Evolutionary conservation across 768 basidiomycete species (phyloP), one percentile per base, ranked within the genome.

Genomic region (Xanthoconium stramineum): DNA sequence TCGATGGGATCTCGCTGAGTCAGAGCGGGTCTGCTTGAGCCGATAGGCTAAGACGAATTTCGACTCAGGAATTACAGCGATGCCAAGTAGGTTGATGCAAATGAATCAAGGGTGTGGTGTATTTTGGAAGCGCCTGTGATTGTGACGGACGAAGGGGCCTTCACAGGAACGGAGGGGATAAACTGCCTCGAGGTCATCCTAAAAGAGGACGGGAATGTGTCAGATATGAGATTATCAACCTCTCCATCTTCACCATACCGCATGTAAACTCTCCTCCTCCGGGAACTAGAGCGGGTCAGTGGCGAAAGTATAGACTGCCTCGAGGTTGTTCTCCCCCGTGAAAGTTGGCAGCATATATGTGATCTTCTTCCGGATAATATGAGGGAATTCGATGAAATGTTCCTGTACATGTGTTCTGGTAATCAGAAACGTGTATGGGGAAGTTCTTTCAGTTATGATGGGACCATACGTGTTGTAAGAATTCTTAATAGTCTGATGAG

Each of bases 1-100:
- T 37, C 54, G 40, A 44, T 43, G 20, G 24, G 8, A 40, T 5
- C 19, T 46, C 51, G 57, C 53, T 56, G 61, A 47, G 45, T 42
- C 44, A 28, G 20, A 63, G 17, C 52, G 53, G 51, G 52, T 55
- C 38, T 33, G 15, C 13, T 40, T 4, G 10, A 6, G 33, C 19
- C 14, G 10, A 36, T 43, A 28, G 30, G 35, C 12, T 24, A 12
- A 14, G 36, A 37, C 35, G 30, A 30, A 14, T 32, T 36, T 47
- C 8, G 55, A 44, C 6, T 11, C 29, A 28, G 12, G 11, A 6
- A 44, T 43, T 15, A 39, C 33, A 35, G 33, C 33, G 12, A 12
- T 4, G 11, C 20, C 8, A 4, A 24, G 4, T 24, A 19, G 17
- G 1, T 36, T 30, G 48, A 28, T 12, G 32, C 37, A 3, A 30